phyloP scores from a whole-genome alignment of 805 yeast species.

The Cyberlindnera samutprakarnensis region DNA sequence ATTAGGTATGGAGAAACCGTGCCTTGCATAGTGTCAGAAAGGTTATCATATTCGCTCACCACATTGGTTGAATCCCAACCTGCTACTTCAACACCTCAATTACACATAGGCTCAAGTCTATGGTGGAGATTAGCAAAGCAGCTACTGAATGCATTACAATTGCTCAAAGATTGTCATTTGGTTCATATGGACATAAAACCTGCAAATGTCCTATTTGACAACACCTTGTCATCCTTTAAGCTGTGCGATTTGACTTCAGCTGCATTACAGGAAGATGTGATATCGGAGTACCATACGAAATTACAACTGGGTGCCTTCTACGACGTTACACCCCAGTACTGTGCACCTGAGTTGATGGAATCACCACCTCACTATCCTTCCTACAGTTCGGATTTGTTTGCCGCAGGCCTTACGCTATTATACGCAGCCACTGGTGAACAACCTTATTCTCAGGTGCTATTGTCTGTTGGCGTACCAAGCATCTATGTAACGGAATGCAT shows the following conservation, averaged over 20 bases:
- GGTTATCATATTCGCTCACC: slow-evolving; percentile 16
- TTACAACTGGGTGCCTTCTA: slow-evolving; percentile 22
- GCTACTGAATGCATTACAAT: slow-evolving; percentile 20
- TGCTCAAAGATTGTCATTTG: slow-evolving; percentile 22
- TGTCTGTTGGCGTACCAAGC: slow-evolving; percentile 15
- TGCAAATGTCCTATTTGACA: slow-evolving; percentile 32
- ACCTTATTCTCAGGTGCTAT: slow-evolving; percentile 28
- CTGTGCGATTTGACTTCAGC: slow-evolving; percentile 44
- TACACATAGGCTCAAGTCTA: slow-evolving; percentile 16
- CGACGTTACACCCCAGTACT: slow-evolving; percentile 31
- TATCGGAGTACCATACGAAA: slow-evolving; percentile 8
- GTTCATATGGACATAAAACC: slow-evolving; percentile 45
- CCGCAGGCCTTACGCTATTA: slow-evolving; percentile 38
- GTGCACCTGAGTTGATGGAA: slow-evolving; percentile 39
- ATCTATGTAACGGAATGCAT: slow-evolving; percentile 26
- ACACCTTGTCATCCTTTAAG: slow-evolving; percentile 23
- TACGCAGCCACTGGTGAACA: slow-evolving; percentile 37
- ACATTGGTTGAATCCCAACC: slow-evolving; percentile 13
- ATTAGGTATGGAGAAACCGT: slow-evolving; percentile 10
- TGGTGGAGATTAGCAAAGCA: slow-evolving; percentile 29
- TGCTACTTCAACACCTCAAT: neutral
- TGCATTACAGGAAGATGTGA: slow-evolving; percentile 14
- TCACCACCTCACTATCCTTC: slow-evolving; percentile 22
- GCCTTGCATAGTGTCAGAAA: slow-evolving; percentile 14
- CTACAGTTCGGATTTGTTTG: slow-evolving; percentile 35